phyloP scores from a whole-genome alignment of 2,329 filamentous ascomycete species.

The Aciculosporium take region DNA sequence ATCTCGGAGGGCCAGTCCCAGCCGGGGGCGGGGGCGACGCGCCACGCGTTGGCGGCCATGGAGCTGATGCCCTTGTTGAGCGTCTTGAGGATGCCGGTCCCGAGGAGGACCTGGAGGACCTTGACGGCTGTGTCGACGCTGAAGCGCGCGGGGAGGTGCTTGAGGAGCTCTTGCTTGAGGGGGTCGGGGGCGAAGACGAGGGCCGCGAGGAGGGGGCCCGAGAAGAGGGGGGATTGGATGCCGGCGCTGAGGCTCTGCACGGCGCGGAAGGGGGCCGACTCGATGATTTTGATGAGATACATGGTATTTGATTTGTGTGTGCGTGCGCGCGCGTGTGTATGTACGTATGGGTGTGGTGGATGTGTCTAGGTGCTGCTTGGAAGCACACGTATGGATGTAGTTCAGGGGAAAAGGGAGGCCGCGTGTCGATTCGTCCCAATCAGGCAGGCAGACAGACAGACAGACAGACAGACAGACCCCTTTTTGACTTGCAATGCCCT shows the following conservation, averaged over 20 bases:
- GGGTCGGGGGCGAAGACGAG: conserved; percentile 5
- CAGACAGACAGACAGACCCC: too few species aligned
- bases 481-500: too few species aligned
- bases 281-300: conserved; percentile 5
- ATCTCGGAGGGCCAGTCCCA: conserved; percentile 27
- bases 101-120: conserved; percentile 11
- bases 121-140: conserved; percentile 4
- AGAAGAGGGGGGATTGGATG: conserved; percentile 8
- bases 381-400: too few species aligned
- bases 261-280: conserved; percentile 8
- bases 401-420: too few species aligned
- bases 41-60: conserved; percentile 19
- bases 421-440: too few species aligned
- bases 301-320: background rate
- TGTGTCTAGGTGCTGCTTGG: too few species aligned
- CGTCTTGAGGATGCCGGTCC: conserved; percentile 11
- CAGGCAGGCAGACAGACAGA: too few species aligned
- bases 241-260: conserved; percentile 2
- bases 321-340: too few species aligned
- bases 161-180: conserved; percentile 2
- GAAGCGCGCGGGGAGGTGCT: conserved; percentile 2
- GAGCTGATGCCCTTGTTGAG: conserved; percentile 14
- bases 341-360: too few species aligned
- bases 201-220: conserved; percentile 8
- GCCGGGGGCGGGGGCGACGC: conserved; percentile 7